These are phyloP conservation scores for Singerocomus inundabilis DNA, from an alignment of 1,284 basidiomycete genomes.

Conservation along the genomic window DNA sequence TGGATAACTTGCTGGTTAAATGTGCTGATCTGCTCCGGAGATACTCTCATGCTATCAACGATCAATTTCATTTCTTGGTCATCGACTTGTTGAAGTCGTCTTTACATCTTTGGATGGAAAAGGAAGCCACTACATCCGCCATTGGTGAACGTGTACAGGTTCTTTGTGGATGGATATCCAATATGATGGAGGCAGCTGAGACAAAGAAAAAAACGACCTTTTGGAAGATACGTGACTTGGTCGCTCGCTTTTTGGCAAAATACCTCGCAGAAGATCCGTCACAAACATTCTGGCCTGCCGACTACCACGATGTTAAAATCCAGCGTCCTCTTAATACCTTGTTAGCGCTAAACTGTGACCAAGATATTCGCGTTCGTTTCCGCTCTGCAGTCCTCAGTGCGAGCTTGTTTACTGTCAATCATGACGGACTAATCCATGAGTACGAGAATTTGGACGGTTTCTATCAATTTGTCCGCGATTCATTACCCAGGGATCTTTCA, in stretches of 20 bases:
- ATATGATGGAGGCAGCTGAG: slow-evolving; percentile 35
- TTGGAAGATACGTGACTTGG: slow-evolving; percentile 69
- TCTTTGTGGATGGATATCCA: slow-evolving; percentile 56
- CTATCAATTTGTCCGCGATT: slow-evolving; percentile 46
- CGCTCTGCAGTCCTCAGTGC: slow-evolving; percentile 67
- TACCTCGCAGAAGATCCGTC: slow-evolving; percentile 64
- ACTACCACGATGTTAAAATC: slow-evolving; percentile 33
- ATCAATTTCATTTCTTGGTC: slow-evolving; percentile 52
- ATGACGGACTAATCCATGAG: slow-evolving; percentile 18
- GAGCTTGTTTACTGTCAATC: slow-evolving; percentile 50
- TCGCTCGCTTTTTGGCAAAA: slow-evolving; percentile 64
- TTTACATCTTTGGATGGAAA: slow-evolving; percentile 60
- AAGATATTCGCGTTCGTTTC: slow-evolving; percentile 85
- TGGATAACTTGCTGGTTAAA: slow-evolving; percentile 54
- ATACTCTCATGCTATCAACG: slow-evolving; percentile 61
- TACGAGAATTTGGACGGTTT: slow-evolving; percentile 28
- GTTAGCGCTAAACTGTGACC: slow-evolving; percentile 57
- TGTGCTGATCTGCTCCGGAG: slow-evolving; percentile 52
- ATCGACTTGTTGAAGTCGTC: slow-evolving; percentile 70
- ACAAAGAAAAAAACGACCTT: slow-evolving; percentile 46
- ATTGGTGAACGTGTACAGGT: slow-evolving; percentile 45
- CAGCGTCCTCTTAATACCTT: slow-evolving; percentile 49
- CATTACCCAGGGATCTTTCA: slow-evolving; percentile 42
- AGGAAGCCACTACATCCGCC: slow-evolving; percentile 36
- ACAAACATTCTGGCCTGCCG: slow-evolving; percentile 48